These are phyloP conservation scores for Mucor saturninus DNA, from an alignment of 371 early-diverging fungal species.

Conservation along the genomic window DNA sequence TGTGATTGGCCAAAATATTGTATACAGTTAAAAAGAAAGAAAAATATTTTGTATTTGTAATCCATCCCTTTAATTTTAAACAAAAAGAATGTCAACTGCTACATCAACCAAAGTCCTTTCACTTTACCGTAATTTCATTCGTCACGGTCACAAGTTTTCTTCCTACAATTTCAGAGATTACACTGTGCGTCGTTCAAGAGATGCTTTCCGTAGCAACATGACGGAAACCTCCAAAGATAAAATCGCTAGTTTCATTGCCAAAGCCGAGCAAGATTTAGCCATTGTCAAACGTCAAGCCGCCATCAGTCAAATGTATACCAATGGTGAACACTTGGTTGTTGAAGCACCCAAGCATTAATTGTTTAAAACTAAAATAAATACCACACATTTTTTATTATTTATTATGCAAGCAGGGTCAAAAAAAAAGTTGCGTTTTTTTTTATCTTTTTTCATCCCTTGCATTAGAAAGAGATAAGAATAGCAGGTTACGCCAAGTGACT, in stretches of 20 bases:
- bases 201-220: conserved; percentile 68
- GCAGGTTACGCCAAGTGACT: conserved; percentile 1
- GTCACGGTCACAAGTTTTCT: conserved; percentile 63
- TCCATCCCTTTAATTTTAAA: conserved; percentile 7
- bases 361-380: neutral
- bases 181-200: conserved; percentile 67
- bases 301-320: conserved; percentile 64
- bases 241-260: conserved; percentile 54
- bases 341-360: conserved; percentile 39
- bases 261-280: conserved; percentile 63
- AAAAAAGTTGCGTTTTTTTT: too few species aligned
- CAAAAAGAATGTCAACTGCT: conserved; percentile 18
- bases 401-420: too few species aligned
- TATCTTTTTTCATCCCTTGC: neutral
- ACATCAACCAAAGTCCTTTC: conserved; percentile 53
- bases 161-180: conserved; percentile 80
- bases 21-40: neutral
- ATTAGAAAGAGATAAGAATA: neutral
- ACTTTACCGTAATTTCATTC: conserved; percentile 69
- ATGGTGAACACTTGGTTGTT: conserved; percentile 64
- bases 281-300: conserved; percentile 70
- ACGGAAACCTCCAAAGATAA: conserved; percentile 61
- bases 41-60: conserved; percentile 2
- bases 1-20: neutral
- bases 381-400: neutral